These are phyloP conservation scores for Emergomyces orientalis DNA, from an alignment of 2,329 filamentous ascomycete species.

Conservation along the genomic window DNA sequence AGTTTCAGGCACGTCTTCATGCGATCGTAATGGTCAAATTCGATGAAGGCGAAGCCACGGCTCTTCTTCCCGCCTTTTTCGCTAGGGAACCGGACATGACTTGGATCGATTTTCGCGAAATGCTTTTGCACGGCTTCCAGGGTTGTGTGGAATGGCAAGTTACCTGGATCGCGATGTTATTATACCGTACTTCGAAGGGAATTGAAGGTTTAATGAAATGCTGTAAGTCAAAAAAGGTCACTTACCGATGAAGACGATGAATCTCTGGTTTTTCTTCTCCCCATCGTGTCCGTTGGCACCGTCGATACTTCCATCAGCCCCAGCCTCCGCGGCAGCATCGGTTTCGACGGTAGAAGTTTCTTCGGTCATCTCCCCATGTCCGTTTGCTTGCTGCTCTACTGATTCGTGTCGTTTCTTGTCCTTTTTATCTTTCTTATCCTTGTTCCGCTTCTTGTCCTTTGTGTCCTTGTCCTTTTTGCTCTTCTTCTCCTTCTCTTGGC, in stretches of 20 bases:
- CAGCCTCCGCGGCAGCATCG: conserved; percentile 8
- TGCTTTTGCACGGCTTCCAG: conserved; percentile 59
- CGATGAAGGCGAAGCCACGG: conserved; percentile 76
- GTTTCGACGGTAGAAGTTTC: conserved; percentile 16
- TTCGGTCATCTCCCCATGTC: conserved; percentile 14
- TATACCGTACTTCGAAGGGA: conserved; percentile 5
- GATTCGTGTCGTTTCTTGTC: conserved; percentile 12
- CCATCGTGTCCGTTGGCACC: conserved; percentile 17
- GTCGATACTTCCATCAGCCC: conserved; percentile 8
- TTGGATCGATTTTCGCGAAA: conserved; percentile 66
- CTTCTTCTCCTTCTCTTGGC: background rate
- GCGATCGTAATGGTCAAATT: conserved; percentile 75
- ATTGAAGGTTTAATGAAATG: conserved; percentile 5
- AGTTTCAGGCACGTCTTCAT: conserved; percentile 90
- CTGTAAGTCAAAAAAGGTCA: background rate
- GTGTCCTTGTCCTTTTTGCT: conserved; percentile 11
- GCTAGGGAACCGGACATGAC: conserved; percentile 62
- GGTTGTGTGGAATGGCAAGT: conserved; percentile 79
- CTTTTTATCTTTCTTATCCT: conserved; percentile 13
- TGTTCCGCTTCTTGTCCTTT: conserved; percentile 5
- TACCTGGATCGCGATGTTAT: conserved; percentile 46
- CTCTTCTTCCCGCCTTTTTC: conserved; percentile 54
- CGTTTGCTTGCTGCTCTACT: conserved; percentile 30
- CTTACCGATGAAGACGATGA: conserved; percentile 68
- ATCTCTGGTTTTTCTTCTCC: conserved; percentile 44